Percentiles rank a stretch among this genome's conserved stretches.
Evolutionary conservation across 345 rosid genomes (phyloP).

Genomic region (Carallia brachiata): DNA sequence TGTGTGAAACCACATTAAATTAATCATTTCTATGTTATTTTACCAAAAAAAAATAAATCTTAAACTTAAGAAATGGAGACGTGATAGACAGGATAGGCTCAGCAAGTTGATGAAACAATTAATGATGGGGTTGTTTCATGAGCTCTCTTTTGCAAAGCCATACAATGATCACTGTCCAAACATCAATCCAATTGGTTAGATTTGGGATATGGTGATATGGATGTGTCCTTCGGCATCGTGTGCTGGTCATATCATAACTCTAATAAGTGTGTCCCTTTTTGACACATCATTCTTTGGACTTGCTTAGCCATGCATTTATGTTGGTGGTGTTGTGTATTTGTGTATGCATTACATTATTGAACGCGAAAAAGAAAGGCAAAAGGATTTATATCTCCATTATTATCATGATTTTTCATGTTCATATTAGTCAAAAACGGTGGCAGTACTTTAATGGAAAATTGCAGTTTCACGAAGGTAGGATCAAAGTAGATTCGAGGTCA

Average conservation of each 20-base stretch:
- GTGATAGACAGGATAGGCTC: slow-evolving; percentile 24
- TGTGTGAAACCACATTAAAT: no score
- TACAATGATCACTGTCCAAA: slow-evolving; percentile 25
- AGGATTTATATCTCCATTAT: background rate
- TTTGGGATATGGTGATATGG: slow-evolving; percentile 7
- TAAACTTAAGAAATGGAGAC: slow-evolving; percentile 15
- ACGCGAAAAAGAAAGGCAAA: background rate
- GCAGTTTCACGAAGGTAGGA: background rate
- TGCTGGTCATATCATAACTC: slow-evolving; percentile 34
- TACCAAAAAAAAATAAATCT: background rate
- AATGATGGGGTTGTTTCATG: slow-evolving; percentile 36
- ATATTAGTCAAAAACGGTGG: slow-evolving; percentile 10
- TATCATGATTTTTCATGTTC: background rate
- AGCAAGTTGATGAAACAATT: slow-evolving; percentile 27
- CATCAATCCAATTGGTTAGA: background rate
- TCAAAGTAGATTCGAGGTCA: no score
- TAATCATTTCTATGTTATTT: no score
- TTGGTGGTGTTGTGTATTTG: background rate
- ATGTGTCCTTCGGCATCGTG: slow-evolving; percentile 37
- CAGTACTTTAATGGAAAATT: background rate
- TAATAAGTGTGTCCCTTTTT: slow-evolving; percentile 24
- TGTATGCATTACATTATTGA: slow-evolving; percentile 12
- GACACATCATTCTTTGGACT: slow-evolving; percentile 36
- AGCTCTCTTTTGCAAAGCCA: slow-evolving; percentile 26
- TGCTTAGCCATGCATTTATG: slow-evolving; percentile 23